Conservation (phyloP, 768 basidiomycete genomes). For the Grammothele lineata region DNA sequence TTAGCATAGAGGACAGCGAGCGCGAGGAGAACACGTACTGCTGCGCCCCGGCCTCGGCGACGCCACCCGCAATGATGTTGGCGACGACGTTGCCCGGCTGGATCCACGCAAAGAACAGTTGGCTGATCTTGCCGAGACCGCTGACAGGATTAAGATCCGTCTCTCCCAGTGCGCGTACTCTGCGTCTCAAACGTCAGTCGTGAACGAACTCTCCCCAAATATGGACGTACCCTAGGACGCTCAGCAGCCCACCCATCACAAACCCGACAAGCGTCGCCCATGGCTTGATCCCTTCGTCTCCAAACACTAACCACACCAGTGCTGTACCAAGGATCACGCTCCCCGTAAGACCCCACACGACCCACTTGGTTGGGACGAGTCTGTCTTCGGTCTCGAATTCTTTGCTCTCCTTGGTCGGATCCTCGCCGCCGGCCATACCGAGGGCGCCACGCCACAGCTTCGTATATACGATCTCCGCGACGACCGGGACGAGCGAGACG, state of each 20-base stretch:
- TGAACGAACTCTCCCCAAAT: background rate
- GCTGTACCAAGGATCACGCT: constrained; percentile 69
- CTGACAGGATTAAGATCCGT: constrained; percentile 93
- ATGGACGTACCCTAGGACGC: constrained; percentile 75
- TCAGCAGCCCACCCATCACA: constrained; percentile 75
- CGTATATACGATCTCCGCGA: constrained; percentile 45
- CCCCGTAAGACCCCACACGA: constrained; percentile 55
- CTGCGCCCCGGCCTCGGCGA: constrained; percentile 93
- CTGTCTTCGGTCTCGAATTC: constrained; percentile 77
- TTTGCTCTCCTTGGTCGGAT: constrained; percentile 37
- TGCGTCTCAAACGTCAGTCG: constrained; percentile 25
- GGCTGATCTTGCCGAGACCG: constrained; percentile 92
- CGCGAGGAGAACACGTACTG: constrained; percentile 49
- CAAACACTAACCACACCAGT: constrained; percentile 87
- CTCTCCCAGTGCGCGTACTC: constrained; percentile 91
- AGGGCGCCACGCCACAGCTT: constrained; percentile 17
- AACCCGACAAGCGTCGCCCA: constrained; percentile 93
- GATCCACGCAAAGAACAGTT: constrained; percentile 90
- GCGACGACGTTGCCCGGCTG: constrained; percentile 96
- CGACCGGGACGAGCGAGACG: constrained; percentile 78
- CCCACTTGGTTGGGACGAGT: constrained; percentile 81
- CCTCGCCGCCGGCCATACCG: constrained; percentile 3
- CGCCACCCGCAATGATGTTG: constrained; percentile 94
- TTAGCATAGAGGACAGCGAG: background rate
- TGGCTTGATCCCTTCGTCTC: constrained; percentile 85